Base-by-base conservation (phyloP, 148 eudicot genomes). In the Talinum fruticosum region DNA sequence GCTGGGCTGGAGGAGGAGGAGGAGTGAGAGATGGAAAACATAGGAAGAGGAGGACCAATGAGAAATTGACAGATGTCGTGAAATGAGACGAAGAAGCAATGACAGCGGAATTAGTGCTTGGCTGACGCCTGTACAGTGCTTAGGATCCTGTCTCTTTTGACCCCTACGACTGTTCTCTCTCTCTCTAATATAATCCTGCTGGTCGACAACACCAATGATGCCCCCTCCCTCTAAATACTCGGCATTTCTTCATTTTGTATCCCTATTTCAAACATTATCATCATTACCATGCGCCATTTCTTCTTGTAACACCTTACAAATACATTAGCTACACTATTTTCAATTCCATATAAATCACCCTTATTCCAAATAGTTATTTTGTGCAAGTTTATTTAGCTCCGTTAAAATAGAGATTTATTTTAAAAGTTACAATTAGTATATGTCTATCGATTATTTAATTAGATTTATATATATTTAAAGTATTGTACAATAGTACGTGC, bases 81-180 rank as follows among this genome's bases (percentile, higher is more conserved):
- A 73, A 47, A 21, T 21, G 34, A 78, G 70, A 47, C 21, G 69
- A 13, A 5, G 51, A 75, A 36, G 57, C n/a, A 49, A 45, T 38
- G 76, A 59, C 57, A 82, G 81, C 57, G n/a, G 68, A 69, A 62
- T 76, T 24, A 73, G 79, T 83, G 84, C 62, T 15, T 8, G 24
- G 64, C 59, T 83, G 82, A 83, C 88, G 81, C 79, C 80, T 53
- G 77, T 64, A 86, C 83, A 83, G 79, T 79, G 79, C 84, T 53
- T 76, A 69, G 79, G 86, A 84, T 84, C 69, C 79, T 79, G 81
- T 78, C 85, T 71, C 77, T 73, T 79, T 71, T 51, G 72, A 78
- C 78, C 37, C 69, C 44, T 66, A 38, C 54, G 6, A 15, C 45
- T 10, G 8, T 10, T 32, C 29, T 21, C 75, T 62, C 45, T 24